These are phyloP conservation scores for Rubus parviflorus DNA, from an alignment of 306 rosid species.

Conservation along the genomic window DNA sequence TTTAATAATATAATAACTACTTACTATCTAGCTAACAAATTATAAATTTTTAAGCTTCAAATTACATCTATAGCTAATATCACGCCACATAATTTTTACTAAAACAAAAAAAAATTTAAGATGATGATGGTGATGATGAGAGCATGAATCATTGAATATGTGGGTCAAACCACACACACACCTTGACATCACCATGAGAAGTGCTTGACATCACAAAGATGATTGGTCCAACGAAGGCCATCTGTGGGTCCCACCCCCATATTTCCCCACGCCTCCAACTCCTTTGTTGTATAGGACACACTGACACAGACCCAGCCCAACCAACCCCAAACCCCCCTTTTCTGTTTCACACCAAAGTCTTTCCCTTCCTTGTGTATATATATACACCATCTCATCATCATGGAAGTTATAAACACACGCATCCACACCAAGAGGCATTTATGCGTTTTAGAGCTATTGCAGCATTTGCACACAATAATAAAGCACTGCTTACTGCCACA, in stretches of 20 bases:
- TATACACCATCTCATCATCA: not conserved
- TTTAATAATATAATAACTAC: no score
- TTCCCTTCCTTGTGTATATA: not conserved
- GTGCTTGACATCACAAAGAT: constrained; percentile 36
- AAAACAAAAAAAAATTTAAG: no score
- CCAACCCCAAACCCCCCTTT: not conserved
- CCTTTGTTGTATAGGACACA: not conserved
- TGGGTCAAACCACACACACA: not conserved
- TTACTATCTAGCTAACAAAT: no score
- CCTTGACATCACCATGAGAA: constrained; percentile 34
- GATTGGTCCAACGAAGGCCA: constrained; percentile 25
- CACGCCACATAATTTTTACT: no score
- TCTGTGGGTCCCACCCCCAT: constrained; percentile 32
- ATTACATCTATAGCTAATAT: no score
- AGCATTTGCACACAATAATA: not conserved
- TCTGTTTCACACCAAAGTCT: not conserved
- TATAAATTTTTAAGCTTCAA: no score
- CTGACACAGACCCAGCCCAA: constrained; percentile 3
- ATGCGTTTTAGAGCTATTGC: constrained; percentile 21
- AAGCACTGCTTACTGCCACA: not conserved
- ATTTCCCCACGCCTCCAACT: constrained; percentile 25
- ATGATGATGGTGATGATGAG: not conserved
- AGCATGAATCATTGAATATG: not conserved
- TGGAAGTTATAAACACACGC: not conserved
- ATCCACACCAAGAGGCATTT: not conserved